Evolutionary conservation across 805 yeast genomes (phyloP).

Genomic region (Kazachstania martiniae): DNA sequence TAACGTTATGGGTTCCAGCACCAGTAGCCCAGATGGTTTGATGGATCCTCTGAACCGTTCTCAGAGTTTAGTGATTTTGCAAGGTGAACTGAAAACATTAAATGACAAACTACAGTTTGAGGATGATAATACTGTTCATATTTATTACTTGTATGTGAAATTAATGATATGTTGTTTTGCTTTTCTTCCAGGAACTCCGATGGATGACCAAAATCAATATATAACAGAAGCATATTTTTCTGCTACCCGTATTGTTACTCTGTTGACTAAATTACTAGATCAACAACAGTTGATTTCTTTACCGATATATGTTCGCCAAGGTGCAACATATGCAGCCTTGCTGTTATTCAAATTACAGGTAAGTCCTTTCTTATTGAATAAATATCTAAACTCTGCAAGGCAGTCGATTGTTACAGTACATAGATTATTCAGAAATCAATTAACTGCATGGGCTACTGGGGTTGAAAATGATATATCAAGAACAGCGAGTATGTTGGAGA

Average conservation of each 20-base stretch:
- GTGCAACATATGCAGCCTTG: constrained; percentile 73
- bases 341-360: constrained; percentile 71
- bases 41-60: constrained; percentile 77
- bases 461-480: constrained; percentile 85
- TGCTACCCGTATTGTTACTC: constrained; percentile 73
- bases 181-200: constrained; percentile 80
- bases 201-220: constrained; percentile 76
- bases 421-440: constrained; percentile 73
- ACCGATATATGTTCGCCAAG: constrained; percentile 78
- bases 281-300: constrained; percentile 63
- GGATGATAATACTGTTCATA: constrained; percentile 57
- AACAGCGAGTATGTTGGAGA: constrained; percentile 84
- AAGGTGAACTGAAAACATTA: constrained; percentile 65
- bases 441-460: constrained; percentile 77
- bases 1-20: constrained; percentile 78
- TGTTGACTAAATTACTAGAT: constrained; percentile 61
- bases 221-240: constrained; percentile 71
- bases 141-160: constrained; percentile 67
- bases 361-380: constrained; percentile 54
- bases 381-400: constrained; percentile 76
- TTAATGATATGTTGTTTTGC: constrained; percentile 82
- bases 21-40: constrained; percentile 78
- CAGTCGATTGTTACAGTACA: constrained; percentile 92
- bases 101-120: constrained; percentile 57
- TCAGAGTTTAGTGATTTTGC: constrained; percentile 65